These are phyloP conservation scores for Phytophthora capsici DNA, from an alignment of 352 stramenopile species.

Conservation along the genomic window DNA sequence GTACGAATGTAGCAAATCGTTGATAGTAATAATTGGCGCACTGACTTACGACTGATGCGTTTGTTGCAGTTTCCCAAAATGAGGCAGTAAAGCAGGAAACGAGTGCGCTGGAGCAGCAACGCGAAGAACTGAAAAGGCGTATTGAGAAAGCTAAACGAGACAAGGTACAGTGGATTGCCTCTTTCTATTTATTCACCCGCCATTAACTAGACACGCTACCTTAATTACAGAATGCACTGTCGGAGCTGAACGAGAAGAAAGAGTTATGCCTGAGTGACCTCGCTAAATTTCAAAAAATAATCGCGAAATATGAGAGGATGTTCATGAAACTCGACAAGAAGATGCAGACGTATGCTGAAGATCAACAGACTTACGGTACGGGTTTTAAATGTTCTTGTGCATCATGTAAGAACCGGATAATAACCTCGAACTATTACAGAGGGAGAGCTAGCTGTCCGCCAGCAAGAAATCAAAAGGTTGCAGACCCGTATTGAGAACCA, in stretches of 20 bases:
- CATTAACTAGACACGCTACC: background rate
- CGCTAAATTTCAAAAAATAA: constrained; percentile 92
- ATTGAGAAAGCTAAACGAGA: constrained; percentile 74
- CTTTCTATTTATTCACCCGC: background rate
- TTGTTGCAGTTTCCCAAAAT: constrained; percentile 55
- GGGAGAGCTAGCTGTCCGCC: constrained; percentile 44
- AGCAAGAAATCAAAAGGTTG: constrained; percentile 71
- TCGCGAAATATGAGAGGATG: constrained; percentile 83
- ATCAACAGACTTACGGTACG: constrained; percentile 81
- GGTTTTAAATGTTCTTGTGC: background rate
- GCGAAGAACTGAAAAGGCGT: constrained; percentile 65
- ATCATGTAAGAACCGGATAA: background rate
- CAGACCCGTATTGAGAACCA: constrained; percentile 79
- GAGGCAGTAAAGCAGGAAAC: constrained; percentile 60
- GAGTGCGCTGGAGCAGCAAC: constrained; percentile 54
- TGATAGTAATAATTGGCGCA: too few relatives aligned
- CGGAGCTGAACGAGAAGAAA: constrained; percentile 85
- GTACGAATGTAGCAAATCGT: too few relatives aligned
- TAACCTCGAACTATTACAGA: constrained; percentile 43
- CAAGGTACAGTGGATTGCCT: constrained; percentile 46
- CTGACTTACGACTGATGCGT: constrained; percentile 3
- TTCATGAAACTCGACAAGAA: constrained; percentile 84
- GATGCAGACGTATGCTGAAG: constrained; percentile 84
- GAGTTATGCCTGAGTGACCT: constrained; percentile 89
- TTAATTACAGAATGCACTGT: constrained; percentile 58